Base-by-base conservation (phyloP, 139 green algal species). In the Zygnema circumcarinatum region DNA sequence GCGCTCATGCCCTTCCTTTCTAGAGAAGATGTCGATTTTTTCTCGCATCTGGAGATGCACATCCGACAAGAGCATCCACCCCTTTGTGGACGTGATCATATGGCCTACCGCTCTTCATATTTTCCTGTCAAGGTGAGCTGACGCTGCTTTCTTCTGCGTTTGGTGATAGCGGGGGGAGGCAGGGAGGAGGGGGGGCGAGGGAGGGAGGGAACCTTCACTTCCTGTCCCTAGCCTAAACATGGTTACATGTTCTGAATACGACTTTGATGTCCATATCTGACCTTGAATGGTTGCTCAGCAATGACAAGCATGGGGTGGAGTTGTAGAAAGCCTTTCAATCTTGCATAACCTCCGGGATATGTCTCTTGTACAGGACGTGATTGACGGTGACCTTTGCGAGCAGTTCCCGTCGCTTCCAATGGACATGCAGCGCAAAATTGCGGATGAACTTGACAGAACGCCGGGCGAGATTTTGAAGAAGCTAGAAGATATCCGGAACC, bases 41-140 rank as follows among this genome's bases (percentile, higher is more conserved):
- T 98, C 94, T 91, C 92, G 38, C 95, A 98, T 89, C 93, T 99
- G 76, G 97, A 99, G 93, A 98, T 99, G 96, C 96, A 99, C 94
- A 83, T 99, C 94, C 94, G 97, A 21, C 89, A 92, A 93, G 96
- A 99, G 90, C 68, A 95, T 79, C 94, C 96, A 1, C 96, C 97
- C 22, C 92, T 99, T 81, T 92, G 92, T 56, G 97, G 97, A 1
- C 84, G 96, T 20, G 97, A 99, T 92, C 97, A 99, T 94, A 92
- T 98, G 86, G 92, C 92, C 20, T 99, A 93, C 93, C 92, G 96
- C 32, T 97, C 94, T 21, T 88, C 91, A 69, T 99, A 99, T 92
- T 97, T 96, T 89, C 97, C 97, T 31, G 95, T 98, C 20, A 96
- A 97, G 72, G 84, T 89, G 81, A 87, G 83, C 83, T 21, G 25